Conservation (phyloP, 1,284 basidiomycete species). For the Acaromyces ingoldii region DNA sequence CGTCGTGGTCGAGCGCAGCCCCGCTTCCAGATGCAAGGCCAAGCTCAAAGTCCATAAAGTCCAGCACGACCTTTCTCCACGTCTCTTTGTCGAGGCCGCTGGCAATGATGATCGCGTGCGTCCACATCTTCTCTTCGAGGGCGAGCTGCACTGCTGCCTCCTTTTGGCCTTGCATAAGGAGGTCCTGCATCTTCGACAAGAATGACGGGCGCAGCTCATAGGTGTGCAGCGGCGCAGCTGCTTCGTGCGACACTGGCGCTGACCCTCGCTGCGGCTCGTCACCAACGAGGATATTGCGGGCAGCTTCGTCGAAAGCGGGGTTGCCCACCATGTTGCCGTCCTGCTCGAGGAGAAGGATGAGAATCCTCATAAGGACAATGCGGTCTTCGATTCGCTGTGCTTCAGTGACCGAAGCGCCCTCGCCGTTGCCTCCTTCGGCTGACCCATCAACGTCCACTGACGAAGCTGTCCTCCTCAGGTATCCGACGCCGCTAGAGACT, state of each 20-base stretch:
- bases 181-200: slow-evolving; percentile 38
- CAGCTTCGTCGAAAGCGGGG: slow-evolving; percentile 26
- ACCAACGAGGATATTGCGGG: slow-evolving; percentile 18
- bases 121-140: slow-evolving; percentile 81
- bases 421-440: neutral
- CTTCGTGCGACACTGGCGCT: slow-evolving; percentile 9
- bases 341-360: slow-evolving; percentile 42
- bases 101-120: slow-evolving; percentile 91
- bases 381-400: slow-evolving; percentile 39
- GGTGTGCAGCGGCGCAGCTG: slow-evolving; percentile 18
- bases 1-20: slow-evolving; percentile 16
- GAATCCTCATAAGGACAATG: slow-evolving; percentile 34
- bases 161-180: slow-evolving; percentile 65
- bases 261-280: slow-evolving; percentile 3
- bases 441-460: too few species aligned
- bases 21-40: slow-evolving; percentile 40
- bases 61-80: slow-evolving; percentile 83
- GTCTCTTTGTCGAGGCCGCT: slow-evolving; percentile 87
- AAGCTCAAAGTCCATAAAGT: slow-evolving; percentile 79
- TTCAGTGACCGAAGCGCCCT: slow-evolving; percentile 2
- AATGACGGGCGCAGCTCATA: slow-evolving; percentile 33
- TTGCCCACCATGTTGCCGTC: slow-evolving; percentile 32
- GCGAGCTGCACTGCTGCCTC: slow-evolving; percentile 83
- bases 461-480: slow-evolving; percentile 31
- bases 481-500: slow-evolving; percentile 38